Evolutionary conservation across 306 rosid genomes (phyloP).

Genomic region (Crotalaria pallida): DNA sequence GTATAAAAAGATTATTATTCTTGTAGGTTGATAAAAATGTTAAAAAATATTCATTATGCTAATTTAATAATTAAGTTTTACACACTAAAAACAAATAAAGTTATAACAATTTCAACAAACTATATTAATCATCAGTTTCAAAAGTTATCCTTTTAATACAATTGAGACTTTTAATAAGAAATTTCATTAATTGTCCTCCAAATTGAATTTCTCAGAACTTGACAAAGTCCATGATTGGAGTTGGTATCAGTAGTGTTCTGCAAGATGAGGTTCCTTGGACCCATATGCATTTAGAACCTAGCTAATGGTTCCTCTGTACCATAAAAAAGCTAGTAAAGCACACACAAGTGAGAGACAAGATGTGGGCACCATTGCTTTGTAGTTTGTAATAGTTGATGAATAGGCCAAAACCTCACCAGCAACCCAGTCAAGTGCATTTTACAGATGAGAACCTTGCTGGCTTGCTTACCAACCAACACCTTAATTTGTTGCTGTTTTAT

Average conservation of each 20-base stretch:
- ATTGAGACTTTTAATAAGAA: too few relatives aligned
- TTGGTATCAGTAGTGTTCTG: neutral
- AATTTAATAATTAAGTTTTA: too few relatives aligned
- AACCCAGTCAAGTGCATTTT: slow-evolving; percentile 23
- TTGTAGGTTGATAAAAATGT: too few relatives aligned
- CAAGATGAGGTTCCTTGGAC: slow-evolving; percentile 19
- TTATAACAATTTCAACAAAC: too few relatives aligned
- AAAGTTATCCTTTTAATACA: too few relatives aligned
- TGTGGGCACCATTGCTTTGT: slow-evolving; percentile 33
- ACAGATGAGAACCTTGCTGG: slow-evolving; percentile 28
- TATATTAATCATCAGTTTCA: too few relatives aligned
- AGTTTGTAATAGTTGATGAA: neutral
- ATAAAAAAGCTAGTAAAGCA: slow-evolving; percentile 27
- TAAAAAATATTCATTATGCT: too few relatives aligned
- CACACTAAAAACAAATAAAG: too few relatives aligned
- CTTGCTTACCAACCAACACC: slow-evolving; percentile 61
- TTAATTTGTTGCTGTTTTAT: slow-evolving; percentile 32
- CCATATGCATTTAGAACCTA: slow-evolving; percentile 37
- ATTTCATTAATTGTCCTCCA: neutral
- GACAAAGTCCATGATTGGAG: slow-evolving; percentile 24
- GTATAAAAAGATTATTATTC: too few relatives aligned
- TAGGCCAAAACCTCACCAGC: slow-evolving; percentile 20
- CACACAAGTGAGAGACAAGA: slow-evolving; percentile 27
- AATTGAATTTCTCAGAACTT: slow-evolving; percentile 9
- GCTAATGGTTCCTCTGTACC: slow-evolving; percentile 24